phyloP scores from a whole-genome alignment of 2,329 filamentous ascomycete genomes.

The Ampelomyces quisqualis region DNA sequence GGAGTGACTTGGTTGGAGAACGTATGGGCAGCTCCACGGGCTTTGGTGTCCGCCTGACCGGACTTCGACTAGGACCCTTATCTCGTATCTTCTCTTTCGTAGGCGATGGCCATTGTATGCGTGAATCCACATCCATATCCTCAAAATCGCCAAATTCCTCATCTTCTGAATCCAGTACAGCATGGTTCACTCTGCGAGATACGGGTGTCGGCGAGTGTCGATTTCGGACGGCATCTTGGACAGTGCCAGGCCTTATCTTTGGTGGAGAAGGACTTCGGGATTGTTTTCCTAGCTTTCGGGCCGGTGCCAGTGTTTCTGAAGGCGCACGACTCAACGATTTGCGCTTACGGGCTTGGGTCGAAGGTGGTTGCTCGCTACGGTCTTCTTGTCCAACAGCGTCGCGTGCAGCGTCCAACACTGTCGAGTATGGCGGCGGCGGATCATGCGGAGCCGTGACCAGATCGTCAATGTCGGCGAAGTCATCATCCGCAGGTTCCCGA shows the following conservation, averaged over 20 bases:
- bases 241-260: conserved; percentile 2
- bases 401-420: conserved; percentile 27
- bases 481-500: conserved; percentile 21
- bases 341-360: conserved; percentile 27
- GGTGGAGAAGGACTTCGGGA: conserved; percentile 22
- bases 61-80: conserved; percentile 15
- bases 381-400: conserved; percentile 8
- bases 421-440: conserved; percentile 50
- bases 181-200: conserved; percentile 19
- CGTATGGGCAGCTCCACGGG: conserved; percentile 23
- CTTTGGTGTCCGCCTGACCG: conserved; percentile 7
- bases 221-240: background rate
- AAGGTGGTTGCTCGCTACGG: conserved; percentile 1
- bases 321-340: conserved; percentile 34
- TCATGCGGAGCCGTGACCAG: conserved; percentile 24
- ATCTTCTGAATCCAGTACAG: conserved; percentile 37
- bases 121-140: conserved; percentile 26
- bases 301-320: conserved; percentile 28
- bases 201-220: conserved; percentile 11
- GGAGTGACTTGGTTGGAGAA: conserved; percentile 29
- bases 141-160: conserved; percentile 35
- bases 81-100: conserved; percentile 11
- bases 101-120: conserved; percentile 12
- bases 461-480: conserved; percentile 46
- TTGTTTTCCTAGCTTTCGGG: conserved; percentile 34